Percentiles rank a stretch among this genome's conserved stretches.
phyloP scores from a whole-genome alignment of 2,329 filamentous ascomycete species.

The Colletotrichum cereale region DNA sequence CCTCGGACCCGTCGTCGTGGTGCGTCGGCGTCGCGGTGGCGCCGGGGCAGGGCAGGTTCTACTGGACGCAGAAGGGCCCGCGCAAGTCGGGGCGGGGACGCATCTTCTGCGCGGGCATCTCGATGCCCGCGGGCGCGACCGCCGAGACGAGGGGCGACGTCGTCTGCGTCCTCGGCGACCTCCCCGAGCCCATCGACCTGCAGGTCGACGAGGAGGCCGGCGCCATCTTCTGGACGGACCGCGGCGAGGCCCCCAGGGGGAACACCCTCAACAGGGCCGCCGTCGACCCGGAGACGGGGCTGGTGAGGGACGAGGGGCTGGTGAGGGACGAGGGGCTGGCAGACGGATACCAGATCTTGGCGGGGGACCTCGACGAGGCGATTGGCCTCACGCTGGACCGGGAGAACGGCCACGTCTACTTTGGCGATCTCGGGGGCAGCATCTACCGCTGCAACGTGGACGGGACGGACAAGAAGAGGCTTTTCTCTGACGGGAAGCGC shows the following conservation, averaged over 20 bases:
- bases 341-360: slow-evolving; percentile 46
- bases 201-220: slow-evolving; percentile 61
- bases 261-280: slow-evolving; percentile 62
- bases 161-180: slow-evolving; percentile 54
- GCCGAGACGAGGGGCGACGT: slow-evolving; percentile 55
- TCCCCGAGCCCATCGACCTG: slow-evolving; percentile 70
- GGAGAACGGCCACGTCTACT: slow-evolving; percentile 51
- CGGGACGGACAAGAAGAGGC: slow-evolving; percentile 45
- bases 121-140: slow-evolving; percentile 51
- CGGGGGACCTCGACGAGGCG: slow-evolving; percentile 57
- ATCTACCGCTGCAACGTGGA: slow-evolving; percentile 53
- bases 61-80: slow-evolving; percentile 72
- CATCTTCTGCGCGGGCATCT: slow-evolving; percentile 64
- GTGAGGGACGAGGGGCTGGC: not conserved
- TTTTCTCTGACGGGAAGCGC: slow-evolving; percentile 42
- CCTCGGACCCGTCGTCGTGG: slow-evolving; percentile 56
- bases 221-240: slow-evolving; percentile 71
- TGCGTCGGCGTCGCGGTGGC: slow-evolving; percentile 68
- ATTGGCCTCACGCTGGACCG: slow-evolving; percentile 59
- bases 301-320: not conserved
- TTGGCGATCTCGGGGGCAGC: slow-evolving; percentile 55
- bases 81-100: slow-evolving; percentile 63
- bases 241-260: slow-evolving; percentile 67
- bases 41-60: slow-evolving; percentile 58
- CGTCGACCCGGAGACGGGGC: slow-evolving; percentile 37